Conservation (phyloP, 331 rosid species). For the Quercus phellos region DNA sequence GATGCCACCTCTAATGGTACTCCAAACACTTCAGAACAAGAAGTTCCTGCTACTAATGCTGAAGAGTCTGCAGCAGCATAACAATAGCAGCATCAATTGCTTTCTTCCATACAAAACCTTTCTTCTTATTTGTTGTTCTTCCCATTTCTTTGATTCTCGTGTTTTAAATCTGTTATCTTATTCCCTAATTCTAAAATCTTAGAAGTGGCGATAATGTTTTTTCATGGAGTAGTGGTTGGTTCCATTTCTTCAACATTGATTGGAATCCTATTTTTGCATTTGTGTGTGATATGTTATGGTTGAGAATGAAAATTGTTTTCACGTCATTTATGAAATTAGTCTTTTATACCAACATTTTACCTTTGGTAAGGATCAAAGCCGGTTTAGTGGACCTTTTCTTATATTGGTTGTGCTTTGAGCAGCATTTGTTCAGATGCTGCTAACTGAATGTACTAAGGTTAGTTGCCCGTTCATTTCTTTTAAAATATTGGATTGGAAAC, state of each 20-base stretch:
- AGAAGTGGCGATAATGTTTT: conserved; percentile 20
- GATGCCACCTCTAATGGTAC: conserved; percentile 56
- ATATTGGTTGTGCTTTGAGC: background rate
- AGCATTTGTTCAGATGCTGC: background rate
- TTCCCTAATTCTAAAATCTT: conserved; percentile 31
- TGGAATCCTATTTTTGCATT: conserved; percentile 14
- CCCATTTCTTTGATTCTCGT: conserved; percentile 9
- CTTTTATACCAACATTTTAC: background rate
- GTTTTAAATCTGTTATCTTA: conserved; percentile 2
- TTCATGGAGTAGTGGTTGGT: conserved; percentile 25
- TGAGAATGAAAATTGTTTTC: background rate
- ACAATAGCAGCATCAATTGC: conserved; percentile 13
- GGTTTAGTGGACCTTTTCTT: background rate
- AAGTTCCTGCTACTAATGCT: conserved; percentile 39
- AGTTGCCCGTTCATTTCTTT: no score
- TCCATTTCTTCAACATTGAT: conserved; percentile 26
- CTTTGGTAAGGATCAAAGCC: background rate
- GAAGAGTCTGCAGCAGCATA: conserved; percentile 47
- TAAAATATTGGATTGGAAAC: no score
- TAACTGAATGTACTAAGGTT: background rate
- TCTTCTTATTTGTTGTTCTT: conserved; percentile 18
- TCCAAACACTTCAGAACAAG: conserved; percentile 43
- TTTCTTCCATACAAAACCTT: conserved; percentile 7
- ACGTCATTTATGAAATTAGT: conserved; percentile 2
- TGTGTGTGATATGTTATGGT: conserved; percentile 15